These are phyloP conservation scores for Hymenoscyphus fructigenus DNA, from an alignment of 2,329 filamentous ascomycete genomes.

Conservation along the genomic window DNA sequence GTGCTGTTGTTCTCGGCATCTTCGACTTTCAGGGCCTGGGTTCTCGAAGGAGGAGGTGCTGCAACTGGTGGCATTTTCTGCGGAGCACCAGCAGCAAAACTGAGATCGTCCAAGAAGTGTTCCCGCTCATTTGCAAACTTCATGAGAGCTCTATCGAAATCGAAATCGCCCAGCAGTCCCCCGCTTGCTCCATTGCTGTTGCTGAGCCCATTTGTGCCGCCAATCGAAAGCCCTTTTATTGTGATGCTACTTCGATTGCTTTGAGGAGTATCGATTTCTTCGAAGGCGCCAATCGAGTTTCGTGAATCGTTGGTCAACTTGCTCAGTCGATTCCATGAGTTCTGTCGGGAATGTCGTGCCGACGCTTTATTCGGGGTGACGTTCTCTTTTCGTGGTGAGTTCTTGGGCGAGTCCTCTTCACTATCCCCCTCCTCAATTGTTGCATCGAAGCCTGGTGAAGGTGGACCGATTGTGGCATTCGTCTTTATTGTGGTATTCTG, in stretches of 20 bases:
- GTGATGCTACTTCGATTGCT: slow-evolving; percentile 68
- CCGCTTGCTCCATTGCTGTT: slow-evolving; percentile 21
- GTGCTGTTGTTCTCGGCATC: slow-evolving; percentile 50
- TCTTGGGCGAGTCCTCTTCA: slow-evolving; percentile 54
- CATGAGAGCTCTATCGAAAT: slow-evolving; percentile 88
- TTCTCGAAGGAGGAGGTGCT: slow-evolving; percentile 57
- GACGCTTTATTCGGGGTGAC: slow-evolving; percentile 30
- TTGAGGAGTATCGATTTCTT: slow-evolving; percentile 50
- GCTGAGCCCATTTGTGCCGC: slow-evolving; percentile 23
- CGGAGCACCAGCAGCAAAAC: slow-evolving; percentile 75
- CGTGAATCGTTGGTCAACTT: slow-evolving; percentile 51
- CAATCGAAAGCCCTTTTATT: slow-evolving; percentile 46
- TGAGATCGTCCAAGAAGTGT: slow-evolving; percentile 87
- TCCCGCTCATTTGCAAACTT: slow-evolving; percentile 97
- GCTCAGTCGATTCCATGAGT: slow-evolving; percentile 58
- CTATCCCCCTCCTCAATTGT: slow-evolving; percentile 54
- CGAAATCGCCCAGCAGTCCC: slow-evolving; percentile 61
- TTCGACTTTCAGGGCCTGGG: slow-evolving; percentile 78
- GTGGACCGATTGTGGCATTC: slow-evolving; percentile 27
- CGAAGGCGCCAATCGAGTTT: slow-evolving; percentile 54
- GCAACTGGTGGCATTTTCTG: slow-evolving; percentile 70
- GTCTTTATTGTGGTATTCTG: slow-evolving; percentile 32
- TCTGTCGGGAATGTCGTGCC: slow-evolving; percentile 61
- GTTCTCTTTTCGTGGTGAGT: slow-evolving; percentile 20
- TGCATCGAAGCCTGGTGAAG: slow-evolving; percentile 47